Percentiles rank a stretch among this genome's conserved stretches.
Conservation (phyloP, 352 stramenopile genomes). For the Phytophthora fragariae region DNA sequence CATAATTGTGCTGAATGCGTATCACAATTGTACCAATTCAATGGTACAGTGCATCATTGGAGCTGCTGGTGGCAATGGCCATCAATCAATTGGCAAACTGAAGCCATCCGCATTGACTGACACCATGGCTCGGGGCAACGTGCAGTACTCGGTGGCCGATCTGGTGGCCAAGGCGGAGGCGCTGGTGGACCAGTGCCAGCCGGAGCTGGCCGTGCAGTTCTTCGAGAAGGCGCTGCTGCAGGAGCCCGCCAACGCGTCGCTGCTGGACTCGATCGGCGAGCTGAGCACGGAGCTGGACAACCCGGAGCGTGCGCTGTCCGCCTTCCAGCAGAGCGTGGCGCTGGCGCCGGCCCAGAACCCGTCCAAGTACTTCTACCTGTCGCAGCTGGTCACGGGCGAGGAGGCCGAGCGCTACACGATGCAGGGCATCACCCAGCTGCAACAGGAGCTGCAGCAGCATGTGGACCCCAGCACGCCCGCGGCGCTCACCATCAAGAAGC, state of each 20-base stretch:
- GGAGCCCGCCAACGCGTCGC: conserved; percentile 70
- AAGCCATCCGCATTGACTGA: conserved; percentile 19
- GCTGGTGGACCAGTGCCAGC: conserved; percentile 87
- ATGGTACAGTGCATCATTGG: conserved; percentile 8
- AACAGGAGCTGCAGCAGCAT: conserved; percentile 63
- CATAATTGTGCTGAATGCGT: background rate
- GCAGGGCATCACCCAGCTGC: conserved; percentile 76
- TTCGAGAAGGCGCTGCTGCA: conserved; percentile 80
- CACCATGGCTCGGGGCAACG: conserved; percentile 37
- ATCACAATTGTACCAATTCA: background rate
- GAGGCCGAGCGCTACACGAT: conserved; percentile 74
- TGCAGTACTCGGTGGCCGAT: conserved; percentile 68
- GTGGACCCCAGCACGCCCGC: conserved; percentile 53
- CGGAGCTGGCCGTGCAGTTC: conserved; percentile 86
- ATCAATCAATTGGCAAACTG: conserved; percentile 15
- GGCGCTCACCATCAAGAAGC: conserved; percentile 80
- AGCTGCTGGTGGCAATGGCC: conserved; percentile 20
- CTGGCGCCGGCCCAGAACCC: conserved; percentile 78
- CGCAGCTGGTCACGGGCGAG: conserved; percentile 79
- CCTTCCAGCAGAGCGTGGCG: conserved; percentile 76
- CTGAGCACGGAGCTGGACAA: conserved; percentile 86
- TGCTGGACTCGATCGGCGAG: conserved; percentile 85
- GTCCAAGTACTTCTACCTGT: conserved; percentile 88
- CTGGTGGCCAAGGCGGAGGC: conserved; percentile 85
- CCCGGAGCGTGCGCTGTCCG: conserved; percentile 72